These are phyloP conservation scores for Penicillium cinerascens DNA, from an alignment of 495 filamentous ascomycete species.

Conservation along the genomic window DNA sequence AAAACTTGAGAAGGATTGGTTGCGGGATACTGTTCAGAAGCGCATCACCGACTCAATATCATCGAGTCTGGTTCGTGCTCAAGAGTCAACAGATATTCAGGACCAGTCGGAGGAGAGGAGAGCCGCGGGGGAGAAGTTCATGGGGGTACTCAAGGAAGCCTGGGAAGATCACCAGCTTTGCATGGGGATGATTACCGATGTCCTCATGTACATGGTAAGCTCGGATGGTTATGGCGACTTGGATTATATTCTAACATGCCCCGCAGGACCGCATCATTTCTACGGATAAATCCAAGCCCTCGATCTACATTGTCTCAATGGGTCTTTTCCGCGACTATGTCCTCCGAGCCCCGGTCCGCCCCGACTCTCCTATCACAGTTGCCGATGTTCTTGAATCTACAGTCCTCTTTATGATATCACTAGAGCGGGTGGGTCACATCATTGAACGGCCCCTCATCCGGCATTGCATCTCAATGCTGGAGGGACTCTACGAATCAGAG, in stretches of 20 bases:
- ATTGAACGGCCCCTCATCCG: constrained; percentile 81
- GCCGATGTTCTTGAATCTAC: constrained; percentile 73
- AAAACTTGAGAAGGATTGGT: constrained; percentile 75
- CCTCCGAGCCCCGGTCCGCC: constrained; percentile 51
- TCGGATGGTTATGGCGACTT: not conserved
- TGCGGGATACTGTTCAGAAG: constrained; percentile 63
- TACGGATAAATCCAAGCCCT: constrained; percentile 64
- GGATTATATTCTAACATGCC: not conserved
- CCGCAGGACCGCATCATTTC: constrained; percentile 72
- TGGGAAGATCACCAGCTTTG: constrained; percentile 89
- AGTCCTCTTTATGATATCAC: constrained; percentile 83
- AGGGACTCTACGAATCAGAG: constrained; percentile 79
- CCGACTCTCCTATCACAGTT: constrained; percentile 47
- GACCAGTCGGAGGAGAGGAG: constrained; percentile 69
- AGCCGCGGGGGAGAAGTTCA: constrained; percentile 76
- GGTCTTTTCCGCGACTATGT: constrained; percentile 83
- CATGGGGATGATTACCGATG: constrained; percentile 97
- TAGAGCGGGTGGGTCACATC: constrained; percentile 87
- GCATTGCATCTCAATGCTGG: constrained; percentile 85
- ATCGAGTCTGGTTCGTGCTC: constrained; percentile 49
- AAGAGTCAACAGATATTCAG: constrained; percentile 38
- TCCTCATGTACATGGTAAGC: constrained; percentile 93
- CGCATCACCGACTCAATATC: constrained; percentile 60
- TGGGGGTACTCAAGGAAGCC: constrained; percentile 67
- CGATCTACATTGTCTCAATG: constrained; percentile 81